Evolutionary conservation across 176 grass and related monocot species (phyloP), one percentile per base, ranked within the genome.

Genomic region (Oryza australiensis): DNA sequence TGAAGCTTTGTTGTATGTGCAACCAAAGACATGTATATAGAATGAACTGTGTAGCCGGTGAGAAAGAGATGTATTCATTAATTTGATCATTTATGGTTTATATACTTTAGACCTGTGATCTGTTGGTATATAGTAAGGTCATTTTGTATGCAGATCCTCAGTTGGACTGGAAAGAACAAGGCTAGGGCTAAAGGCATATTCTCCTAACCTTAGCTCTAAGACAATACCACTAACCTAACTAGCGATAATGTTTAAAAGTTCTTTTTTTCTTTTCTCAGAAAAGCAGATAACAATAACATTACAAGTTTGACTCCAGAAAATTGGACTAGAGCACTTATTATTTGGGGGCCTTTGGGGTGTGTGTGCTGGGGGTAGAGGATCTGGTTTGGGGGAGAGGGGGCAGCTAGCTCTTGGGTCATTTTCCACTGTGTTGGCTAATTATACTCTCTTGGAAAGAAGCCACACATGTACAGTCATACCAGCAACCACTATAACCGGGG

Each of bases 181-280:
- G 46, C 18, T 57, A 57, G 27, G 35, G 35, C 23, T 29, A 45
- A 42, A 43, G 8, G 62, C 10, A 8, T 29, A 16, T 20, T 9
- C 41, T 67, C 30, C 41, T 49, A 49, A 16, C 10, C 42, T 30
- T 40, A 14, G 46, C 60, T 64, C 14, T 26, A 68, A 10, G 64
- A 46, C 16, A 26, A 23, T 62, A 65, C 40, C 74, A 84, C 59
- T 22, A 20, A 64, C 26, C 64, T 68, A 24, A 84, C 24, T 76
- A 66, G 2, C 2, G 34, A 40, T 7, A 26, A 41, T 28, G 9
- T 29, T 14, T 5, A 0, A n/a, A 26, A 37, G 35, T 37, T 1
- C n/a, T 27, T 5, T 1, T 33, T 27, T 5, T 20, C 38, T 53
- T 55, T 55, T n/a, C 51, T 55, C 6, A 55, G 1, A 55, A 55